A percentile compares a stretch with the other conserved stretches of the same genome.
Evolutionary conservation across 2,329 filamentous ascomycete species (phyloP).

Genomic region (Clonostachys sp.): DNA sequence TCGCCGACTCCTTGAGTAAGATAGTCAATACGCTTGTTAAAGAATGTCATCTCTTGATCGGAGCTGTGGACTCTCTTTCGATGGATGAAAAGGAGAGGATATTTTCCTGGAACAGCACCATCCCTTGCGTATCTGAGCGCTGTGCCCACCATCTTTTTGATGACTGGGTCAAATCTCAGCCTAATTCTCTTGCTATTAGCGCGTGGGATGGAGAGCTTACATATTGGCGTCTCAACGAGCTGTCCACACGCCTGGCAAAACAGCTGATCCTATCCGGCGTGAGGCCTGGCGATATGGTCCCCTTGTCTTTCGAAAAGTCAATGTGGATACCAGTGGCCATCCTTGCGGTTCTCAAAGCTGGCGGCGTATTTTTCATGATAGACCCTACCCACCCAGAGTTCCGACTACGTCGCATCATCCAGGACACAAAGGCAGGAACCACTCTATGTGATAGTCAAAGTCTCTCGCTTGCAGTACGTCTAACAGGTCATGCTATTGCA

Average conservation of each 20-base stretch:
- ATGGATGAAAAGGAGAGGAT: too few relatives aligned
- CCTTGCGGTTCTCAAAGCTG: conserved; percentile 24
- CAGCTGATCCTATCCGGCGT: conserved; percentile 17
- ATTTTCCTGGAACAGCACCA: too few relatives aligned
- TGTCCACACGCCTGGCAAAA: conserved; percentile 27
- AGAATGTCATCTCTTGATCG: too few relatives aligned
- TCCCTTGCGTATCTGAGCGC: too few relatives aligned
- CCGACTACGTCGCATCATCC: neutral
- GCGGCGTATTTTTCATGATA: conserved; percentile 19
- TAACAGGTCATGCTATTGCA: conserved; percentile 1
- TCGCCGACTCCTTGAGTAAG: too few relatives aligned
- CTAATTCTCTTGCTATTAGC: conserved; percentile 6
- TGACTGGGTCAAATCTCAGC: too few relatives aligned
- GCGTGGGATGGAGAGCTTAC: neutral
- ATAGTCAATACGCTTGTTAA: too few relatives aligned
- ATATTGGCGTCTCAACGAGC: conserved; percentile 14
- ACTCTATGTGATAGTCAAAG: too few relatives aligned
- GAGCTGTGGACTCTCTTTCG: too few relatives aligned
- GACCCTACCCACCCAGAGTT: conserved; percentile 23
- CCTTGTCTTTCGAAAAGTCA: conserved; percentile 29
- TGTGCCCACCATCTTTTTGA: too few relatives aligned
- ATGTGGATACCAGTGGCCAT: conserved; percentile 22
- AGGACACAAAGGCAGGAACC: too few relatives aligned
- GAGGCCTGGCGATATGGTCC: conserved; percentile 8
- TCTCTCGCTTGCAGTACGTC: neutral